Evolutionary conservation across 1,139 yeast genomes (phyloP).

Genomic region (Diutina mesorugosa): DNA sequence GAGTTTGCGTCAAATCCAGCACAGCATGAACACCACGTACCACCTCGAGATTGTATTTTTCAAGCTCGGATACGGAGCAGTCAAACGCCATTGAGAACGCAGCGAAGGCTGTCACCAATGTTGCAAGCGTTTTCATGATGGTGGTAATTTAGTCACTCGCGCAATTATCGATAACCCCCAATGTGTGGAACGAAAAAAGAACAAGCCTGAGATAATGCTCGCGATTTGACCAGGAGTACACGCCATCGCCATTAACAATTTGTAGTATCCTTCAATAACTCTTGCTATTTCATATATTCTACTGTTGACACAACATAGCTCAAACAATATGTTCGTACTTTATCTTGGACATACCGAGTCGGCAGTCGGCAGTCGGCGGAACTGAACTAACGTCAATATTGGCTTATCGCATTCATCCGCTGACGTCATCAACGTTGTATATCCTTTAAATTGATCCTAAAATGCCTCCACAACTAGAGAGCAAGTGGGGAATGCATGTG

Average conservation of each 20-base stretch:
- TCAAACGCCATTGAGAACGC: conserved; percentile 12
- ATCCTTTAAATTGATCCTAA: not conserved
- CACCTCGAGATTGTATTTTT: conserved; percentile 27
- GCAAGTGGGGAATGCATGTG: not conserved
- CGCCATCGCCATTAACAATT: no score
- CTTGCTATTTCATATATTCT: no score
- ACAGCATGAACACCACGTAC: conserved; percentile 37
- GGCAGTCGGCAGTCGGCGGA: no score
- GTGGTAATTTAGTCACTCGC: not conserved
- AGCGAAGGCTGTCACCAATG: not conserved
- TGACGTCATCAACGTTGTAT: not conserved
- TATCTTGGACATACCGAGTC: no score
- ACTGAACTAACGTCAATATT: no score
- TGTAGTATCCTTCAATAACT: no score
- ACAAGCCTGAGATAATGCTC: not conserved
- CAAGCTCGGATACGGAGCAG: conserved; percentile 30
- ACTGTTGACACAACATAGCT: no score
- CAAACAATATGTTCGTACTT: no score
- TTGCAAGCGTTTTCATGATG: not conserved
- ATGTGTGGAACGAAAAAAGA: not conserved
- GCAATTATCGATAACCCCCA: not conserved
- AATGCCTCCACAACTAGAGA: not conserved
- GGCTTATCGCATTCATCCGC: not conserved
- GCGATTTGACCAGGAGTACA: no score
- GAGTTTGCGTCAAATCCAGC: conserved; percentile 39